Evolutionary conservation across 306 rosid genomes (phyloP), one percentile per base, ranked within the genome.

Genomic region (Pterocarpus macrocarpus): DNA sequence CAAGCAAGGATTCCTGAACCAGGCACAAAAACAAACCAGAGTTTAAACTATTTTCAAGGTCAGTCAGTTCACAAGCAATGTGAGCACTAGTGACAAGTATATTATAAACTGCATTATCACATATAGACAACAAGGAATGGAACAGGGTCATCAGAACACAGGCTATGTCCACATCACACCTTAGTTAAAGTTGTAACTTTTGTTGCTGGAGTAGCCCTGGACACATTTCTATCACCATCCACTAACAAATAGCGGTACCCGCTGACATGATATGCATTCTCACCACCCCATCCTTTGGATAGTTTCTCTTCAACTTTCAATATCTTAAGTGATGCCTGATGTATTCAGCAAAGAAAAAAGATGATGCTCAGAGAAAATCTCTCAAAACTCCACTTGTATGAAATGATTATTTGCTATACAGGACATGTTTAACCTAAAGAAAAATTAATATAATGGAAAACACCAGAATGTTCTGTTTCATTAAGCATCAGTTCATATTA

Each of bases 271-370:
- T 95, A 93, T 16, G 97, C 99, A 84, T 92, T 95, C 84, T 95
- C 98, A 80, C 99, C 99, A 44, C 89, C 97, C 99, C 99, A 95
- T 83, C 99, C 99, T 90, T 92, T 95, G 10, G 98, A 93, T 77
- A 95, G 85, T 75, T 92, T 95, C 87, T 95, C 99, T 86, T 93
- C 99, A 79, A 95, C 92, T 92, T 88, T 93, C 81, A 88, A 69
- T 83, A 95, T 89, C 88, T 93, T 90, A 35, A 81, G 86, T 76
- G 94, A 90, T 41, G 94, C 97, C 99, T 95, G 89, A 63, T 78
- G 85, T 41, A 74, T 70, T 78, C 67, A 73, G 75, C 62, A 81
- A 83, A 78, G 17, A 79, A 75, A 47, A 56, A 78, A 58, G 67
- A 69, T 38, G 33, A 69, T 59, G 79, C 62, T 84, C 55, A 73